Percentiles rank a stretch among this genome's conserved stretches.
Evolutionary conservation across 495 filamentous ascomycete genomes (phyloP).

Genomic region (Lasiosphaeriaceae sp.): DNA sequence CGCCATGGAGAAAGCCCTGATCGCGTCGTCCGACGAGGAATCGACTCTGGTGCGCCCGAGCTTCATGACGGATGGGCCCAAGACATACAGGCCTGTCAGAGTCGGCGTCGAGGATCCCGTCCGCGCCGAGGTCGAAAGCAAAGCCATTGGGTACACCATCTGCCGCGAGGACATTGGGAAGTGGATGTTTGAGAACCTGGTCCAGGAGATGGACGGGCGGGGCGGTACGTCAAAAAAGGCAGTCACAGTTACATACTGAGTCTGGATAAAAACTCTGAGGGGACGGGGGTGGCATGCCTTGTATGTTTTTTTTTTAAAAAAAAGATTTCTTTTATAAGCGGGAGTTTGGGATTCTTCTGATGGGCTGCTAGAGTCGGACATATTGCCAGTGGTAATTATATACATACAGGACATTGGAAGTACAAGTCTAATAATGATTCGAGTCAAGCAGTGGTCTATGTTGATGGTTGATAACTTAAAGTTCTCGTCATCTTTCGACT

Average conservation of each 20-base stretch:
- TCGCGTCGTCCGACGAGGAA: conserved; percentile 27
- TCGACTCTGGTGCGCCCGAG: conserved; percentile 48
- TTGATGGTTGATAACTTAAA: too few relatives aligned
- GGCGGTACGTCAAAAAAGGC: conserved; percentile 25
- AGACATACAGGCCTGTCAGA: conserved; percentile 10
- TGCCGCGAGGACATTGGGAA: conserved; percentile 38
- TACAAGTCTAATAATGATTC: too few relatives aligned
- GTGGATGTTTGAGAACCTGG: conserved; percentile 32
- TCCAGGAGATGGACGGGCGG: conserved; percentile 6
- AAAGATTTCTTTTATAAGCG: too few relatives aligned
- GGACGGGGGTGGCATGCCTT: too few relatives aligned
- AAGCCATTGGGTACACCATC: conserved; percentile 44
- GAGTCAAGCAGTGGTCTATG: too few relatives aligned
- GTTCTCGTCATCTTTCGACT: too few relatives aligned
- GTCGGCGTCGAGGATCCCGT: conserved; percentile 36
- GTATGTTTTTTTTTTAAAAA: too few relatives aligned
- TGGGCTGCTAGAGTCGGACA: too few relatives aligned
- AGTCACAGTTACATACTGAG: conserved; percentile 22
- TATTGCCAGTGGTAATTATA: too few relatives aligned
- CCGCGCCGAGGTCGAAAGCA: conserved; percentile 16
- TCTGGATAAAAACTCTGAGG: too few relatives aligned
- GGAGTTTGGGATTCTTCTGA: too few relatives aligned
- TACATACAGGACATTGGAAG: too few relatives aligned
- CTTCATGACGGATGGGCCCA: conserved; percentile 21
- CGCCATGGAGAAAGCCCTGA: conserved; percentile 50